Evolutionary conservation across 2,329 filamentous ascomycete genomes (phyloP), one percentile per base, ranked within the genome.

Genomic region (Penicillium palitans): DNA sequence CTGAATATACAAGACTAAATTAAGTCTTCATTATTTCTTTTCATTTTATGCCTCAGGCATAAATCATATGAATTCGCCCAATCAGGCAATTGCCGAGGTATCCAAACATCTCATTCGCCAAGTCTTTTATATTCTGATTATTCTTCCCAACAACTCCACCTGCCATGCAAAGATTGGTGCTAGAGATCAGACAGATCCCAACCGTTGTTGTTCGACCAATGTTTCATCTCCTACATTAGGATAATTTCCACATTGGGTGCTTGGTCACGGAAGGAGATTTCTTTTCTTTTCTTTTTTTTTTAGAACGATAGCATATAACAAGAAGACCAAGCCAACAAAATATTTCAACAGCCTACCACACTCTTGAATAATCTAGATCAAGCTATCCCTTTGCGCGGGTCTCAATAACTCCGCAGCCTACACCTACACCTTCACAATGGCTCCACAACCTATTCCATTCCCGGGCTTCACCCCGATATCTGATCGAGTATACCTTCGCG

Each of bases 381-480:
- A 45, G 24, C 10, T 50, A 50, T 31, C 21, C 15, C 45, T 15
- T 19, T 51, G 12, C 10, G 6, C 25, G 24, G n/a, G 13, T 7
- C 5, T 17, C 12, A 27, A 8, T 24, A 29, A 45, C 31, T 39
- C 37, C 29, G 29, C 39, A 55, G 5, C 31, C 27, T 15, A 46
- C 17, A 44, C 31, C 27, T 15, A 46, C 17, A 44, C 21, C 21
- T 25, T 17, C 19, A 56, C 42, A 52, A 67, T 67, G 65, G 60
- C 58, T 50, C 56, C 64, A 29, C 41, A 61, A 52, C 65, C 65
- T 48, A 19, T 63, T 12, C 47, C 62, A 52, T 73, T 79, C 40
- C 73, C 77, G 21, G 80, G 81, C 61, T 83, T 83, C 70, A 78
- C 72, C 2, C 70, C 76, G 64, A 70, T 83, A 60, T 78, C 75